phyloP scores from a whole-genome alignment of 306 rosid genomes.

The Clitoria ternatea region DNA sequence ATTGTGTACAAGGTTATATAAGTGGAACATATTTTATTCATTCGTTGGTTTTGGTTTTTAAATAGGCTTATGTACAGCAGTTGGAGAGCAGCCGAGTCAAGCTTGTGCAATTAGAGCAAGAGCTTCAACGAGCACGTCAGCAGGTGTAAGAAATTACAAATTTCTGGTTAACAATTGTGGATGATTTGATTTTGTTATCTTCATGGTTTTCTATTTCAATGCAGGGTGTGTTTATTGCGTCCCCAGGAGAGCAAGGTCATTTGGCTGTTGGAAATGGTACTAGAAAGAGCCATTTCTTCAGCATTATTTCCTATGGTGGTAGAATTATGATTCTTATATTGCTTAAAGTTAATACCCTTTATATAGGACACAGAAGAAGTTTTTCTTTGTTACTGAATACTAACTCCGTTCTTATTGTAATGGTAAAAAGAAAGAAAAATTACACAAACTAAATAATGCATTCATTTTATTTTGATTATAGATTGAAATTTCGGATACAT shows the following conservation, averaged over 20 bases:
- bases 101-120: conserved; percentile 79
- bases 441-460: too few relatives aligned
- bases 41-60: conserved; percentile 55
- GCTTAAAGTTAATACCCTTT: too few relatives aligned
- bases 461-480: too few relatives aligned
- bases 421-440: too few relatives aligned
- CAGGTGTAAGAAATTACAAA: conserved; percentile 48
- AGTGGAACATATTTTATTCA: conserved; percentile 38
- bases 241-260: conserved; percentile 49
- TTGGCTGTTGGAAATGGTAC: conserved; percentile 56
- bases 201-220: conserved; percentile 10
- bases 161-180: background rate
- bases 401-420: too few relatives aligned
- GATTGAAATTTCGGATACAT: too few relatives aligned
- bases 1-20: conserved; percentile 12
- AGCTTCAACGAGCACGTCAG: conserved; percentile 71
- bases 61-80: conserved; percentile 90
- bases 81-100: conserved; percentile 59
- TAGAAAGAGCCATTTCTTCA: background rate
- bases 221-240: conserved; percentile 50
- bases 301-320: background rate
- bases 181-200: background rate
- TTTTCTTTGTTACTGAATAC: too few relatives aligned
- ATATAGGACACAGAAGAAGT: too few relatives aligned
- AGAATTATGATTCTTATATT: background rate